A percentile compares a stretch with the other conserved stretches of the same genome.
Evolutionary conservation across 805 yeast species (phyloP).

Genomic region (Saturnispora diversa): DNA sequence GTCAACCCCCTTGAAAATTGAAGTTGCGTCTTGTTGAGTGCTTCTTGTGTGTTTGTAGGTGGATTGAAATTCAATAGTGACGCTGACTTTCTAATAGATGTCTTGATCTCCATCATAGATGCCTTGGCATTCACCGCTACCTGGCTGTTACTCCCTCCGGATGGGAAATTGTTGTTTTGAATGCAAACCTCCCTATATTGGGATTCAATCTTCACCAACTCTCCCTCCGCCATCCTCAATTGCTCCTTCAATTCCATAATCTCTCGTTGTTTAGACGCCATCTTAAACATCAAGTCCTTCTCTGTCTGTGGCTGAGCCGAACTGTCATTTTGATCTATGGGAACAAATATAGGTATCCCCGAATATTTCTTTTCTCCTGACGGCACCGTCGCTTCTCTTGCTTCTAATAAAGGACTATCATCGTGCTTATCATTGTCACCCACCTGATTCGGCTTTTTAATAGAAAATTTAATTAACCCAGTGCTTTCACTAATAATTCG

Average conservation of each 20-base stretch:
- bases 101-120: slow-evolving; percentile 2
- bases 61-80: slow-evolving; percentile 14
- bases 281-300: slow-evolving; percentile 26
- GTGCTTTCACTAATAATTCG: slow-evolving; percentile 43
- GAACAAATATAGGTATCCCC: slow-evolving; percentile 32
- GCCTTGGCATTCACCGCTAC: too few relatives aligned
- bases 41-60: slow-evolving; percentile 7
- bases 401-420: too few relatives aligned
- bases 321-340: slow-evolving; percentile 20
- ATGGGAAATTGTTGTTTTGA: too few relatives aligned
- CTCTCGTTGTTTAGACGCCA: slow-evolving; percentile 48
- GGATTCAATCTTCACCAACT: slow-evolving; percentile 30
- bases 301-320: neutral
- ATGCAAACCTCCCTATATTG: slow-evolving; percentile 20
- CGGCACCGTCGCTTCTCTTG: neutral
- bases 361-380: slow-evolving; percentile 19
- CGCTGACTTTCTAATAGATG: slow-evolving; percentile 11
- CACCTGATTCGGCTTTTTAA: slow-evolving; percentile 17
- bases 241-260: slow-evolving; percentile 42
- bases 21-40: slow-evolving; percentile 11
- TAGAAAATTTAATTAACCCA: slow-evolving; percentile 40
- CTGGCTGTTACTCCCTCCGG: too few relatives aligned
- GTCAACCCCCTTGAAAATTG: slow-evolving; percentile 19
- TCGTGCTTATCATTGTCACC: neutral
- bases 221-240: slow-evolving; percentile 34